Evolutionary conservation across 2,329 filamentous ascomycete genomes (phyloP).

Genomic region (Penicillium sp.): DNA sequence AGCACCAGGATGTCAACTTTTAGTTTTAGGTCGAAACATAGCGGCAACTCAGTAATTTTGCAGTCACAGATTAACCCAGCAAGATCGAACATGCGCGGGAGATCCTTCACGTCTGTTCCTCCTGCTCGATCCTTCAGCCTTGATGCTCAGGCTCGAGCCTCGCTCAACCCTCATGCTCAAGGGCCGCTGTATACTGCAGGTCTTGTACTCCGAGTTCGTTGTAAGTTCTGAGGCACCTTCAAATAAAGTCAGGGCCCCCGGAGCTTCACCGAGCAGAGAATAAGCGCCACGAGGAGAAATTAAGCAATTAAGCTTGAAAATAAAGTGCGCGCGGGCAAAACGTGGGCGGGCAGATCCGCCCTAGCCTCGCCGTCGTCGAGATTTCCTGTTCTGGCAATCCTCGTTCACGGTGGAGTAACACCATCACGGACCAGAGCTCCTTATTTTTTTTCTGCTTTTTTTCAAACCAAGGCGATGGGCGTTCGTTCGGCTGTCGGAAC

Average conservation of each 20-base stretch:
- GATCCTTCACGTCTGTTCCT: too few species aligned
- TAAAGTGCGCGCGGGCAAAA: too few species aligned
- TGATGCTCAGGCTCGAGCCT: not conserved
- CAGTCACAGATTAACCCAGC: not conserved
- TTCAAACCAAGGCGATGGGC: not conserved
- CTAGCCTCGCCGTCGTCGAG: not conserved
- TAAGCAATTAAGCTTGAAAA: too few species aligned
- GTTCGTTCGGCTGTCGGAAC: not conserved
- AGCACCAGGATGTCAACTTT: not conserved
- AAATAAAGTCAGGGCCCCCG: too few species aligned
- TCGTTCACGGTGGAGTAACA: not conserved
- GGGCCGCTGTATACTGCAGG: too few species aligned
- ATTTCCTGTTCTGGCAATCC: constrained; percentile 1
- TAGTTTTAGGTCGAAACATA: not conserved
- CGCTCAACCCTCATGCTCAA: too few species aligned
- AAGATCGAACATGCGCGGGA: not conserved
- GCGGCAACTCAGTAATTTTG: not conserved
- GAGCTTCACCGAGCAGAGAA: too few species aligned
- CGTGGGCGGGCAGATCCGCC: not conserved
- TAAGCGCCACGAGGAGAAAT: too few species aligned
- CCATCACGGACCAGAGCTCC: not conserved
- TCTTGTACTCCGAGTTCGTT: too few species aligned
- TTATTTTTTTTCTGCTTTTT: not conserved
- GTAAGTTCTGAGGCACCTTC: too few species aligned
- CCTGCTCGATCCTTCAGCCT: not conserved